Conservation (phyloP, 768 basidiomycete species). For the Coprinopsis sp. region DNA sequence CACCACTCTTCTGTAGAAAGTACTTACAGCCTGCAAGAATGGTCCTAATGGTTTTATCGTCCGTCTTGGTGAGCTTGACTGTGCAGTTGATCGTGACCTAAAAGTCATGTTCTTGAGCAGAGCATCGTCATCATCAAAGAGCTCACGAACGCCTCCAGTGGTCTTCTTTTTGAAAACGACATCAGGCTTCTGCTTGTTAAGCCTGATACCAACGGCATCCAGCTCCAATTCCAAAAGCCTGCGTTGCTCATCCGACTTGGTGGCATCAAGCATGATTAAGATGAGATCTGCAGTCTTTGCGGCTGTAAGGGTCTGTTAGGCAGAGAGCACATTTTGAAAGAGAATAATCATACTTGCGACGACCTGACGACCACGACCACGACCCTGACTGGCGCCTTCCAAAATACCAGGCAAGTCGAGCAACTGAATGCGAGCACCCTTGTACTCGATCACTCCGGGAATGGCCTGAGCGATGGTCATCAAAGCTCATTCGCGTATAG, state of each 20-base stretch:
- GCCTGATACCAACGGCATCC: slow-evolving; percentile 92
- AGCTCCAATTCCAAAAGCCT: slow-evolving; percentile 86
- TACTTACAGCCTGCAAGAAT: slow-evolving; percentile 82
- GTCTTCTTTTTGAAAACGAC: slow-evolving; percentile 92
- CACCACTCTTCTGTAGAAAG: background rate
- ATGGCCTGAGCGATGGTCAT: slow-evolving; percentile 58
- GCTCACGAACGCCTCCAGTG: slow-evolving; percentile 75
- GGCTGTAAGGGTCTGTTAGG: slow-evolving; percentile 31
- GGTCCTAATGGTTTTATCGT: slow-evolving; percentile 90
- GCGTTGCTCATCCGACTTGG: slow-evolving; percentile 89
- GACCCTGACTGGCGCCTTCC: slow-evolving; percentile 84
- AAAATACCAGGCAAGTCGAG: slow-evolving; percentile 96
- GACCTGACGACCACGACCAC: slow-evolving; percentile 93
- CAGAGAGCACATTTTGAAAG: background rate
- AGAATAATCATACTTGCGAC: slow-evolving; percentile 67
- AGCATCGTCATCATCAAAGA: background rate
- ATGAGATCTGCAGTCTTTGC: slow-evolving; percentile 93
- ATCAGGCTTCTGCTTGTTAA: slow-evolving; percentile 89
- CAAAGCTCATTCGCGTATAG: background rate
- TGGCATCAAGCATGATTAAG: slow-evolving; percentile 88
- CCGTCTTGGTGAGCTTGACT: slow-evolving; percentile 89
- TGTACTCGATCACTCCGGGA: slow-evolving; percentile 94
- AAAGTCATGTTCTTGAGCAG: slow-evolving; percentile 7
- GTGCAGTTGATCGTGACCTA: slow-evolving; percentile 91
- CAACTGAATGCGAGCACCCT: slow-evolving; percentile 88